Base-by-base conservation (phyloP, 2,329 filamentous ascomycete genomes). In the Verticillium zaregamsianum region DNA sequence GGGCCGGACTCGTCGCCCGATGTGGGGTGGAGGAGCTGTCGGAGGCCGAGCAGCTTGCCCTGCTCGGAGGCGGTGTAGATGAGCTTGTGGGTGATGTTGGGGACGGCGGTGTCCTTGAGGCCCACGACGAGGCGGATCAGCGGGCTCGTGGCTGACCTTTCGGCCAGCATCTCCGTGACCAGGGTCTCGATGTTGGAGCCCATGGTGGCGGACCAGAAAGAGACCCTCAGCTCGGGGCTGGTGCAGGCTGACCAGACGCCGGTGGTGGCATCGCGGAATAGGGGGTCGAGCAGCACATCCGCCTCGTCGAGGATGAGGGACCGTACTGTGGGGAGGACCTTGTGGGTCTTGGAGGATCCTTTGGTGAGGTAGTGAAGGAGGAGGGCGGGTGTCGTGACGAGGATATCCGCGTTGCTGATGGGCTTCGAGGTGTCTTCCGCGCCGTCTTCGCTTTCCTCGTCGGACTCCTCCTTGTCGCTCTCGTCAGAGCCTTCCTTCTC, bases 131-230 rank as follows among this genome's bases (percentile, higher is more conserved):
- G 82, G 55, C 95, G 90, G 65, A 98, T 75, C 3, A 97, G 80
- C 25, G 82, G 87, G 14, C 68, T 65, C 31, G 45, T 40, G 12
- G 59, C 32, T 17, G 63, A 54, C 17, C 88, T 82, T 9, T 81
- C 76, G 45, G 81, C 77, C 58, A 95, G 84, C 15, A 88, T 89
- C n/a, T 86, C 84, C 7, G 84, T 84, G 56, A 92, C 85, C 8
- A 97, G 80, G 23, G 88, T 82, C 77, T 99, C 95, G 52, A 98
- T 91, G 68, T 90, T 95, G 17, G 94, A 97, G 3, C 91, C 92
- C 89, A 99, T 97, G 0, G 95, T 99, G 15, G 95, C 95, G 15
- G 95, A 98, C 93, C 94, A 99, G 63, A 96, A 88, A 11, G 90
- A 92, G 3, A 92, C 82, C 28, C 88, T 85, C 9, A 98, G 80